A percentile compares a stretch with the other conserved stretches of the same genome.
These are phyloP conservation scores for Aspergillus latus DNA, from an alignment of 2,329 filamentous ascomycete species.

Conservation along the genomic window DNA sequence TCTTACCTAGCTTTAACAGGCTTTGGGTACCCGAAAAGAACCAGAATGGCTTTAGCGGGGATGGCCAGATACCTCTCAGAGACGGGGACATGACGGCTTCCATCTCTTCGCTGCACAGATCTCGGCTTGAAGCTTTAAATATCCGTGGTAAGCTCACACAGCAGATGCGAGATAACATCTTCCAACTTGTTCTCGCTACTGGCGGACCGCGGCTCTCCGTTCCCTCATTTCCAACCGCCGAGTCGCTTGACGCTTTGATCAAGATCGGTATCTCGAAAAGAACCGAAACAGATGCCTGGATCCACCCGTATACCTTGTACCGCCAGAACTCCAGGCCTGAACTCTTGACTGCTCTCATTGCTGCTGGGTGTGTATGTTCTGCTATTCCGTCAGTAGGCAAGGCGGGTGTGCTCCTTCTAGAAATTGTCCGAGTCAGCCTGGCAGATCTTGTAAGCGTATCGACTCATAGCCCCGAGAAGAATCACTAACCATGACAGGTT, in stretches of 20 bases:
- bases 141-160: conserved; percentile 7
- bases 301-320: conserved; percentile 10
- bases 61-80: conserved; percentile 1
- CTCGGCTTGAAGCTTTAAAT: conserved; percentile 6
- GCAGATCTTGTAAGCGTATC: conserved; percentile 1
- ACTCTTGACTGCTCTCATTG: conserved; percentile 1
- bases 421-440: conserved; percentile 8
- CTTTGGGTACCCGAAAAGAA: conserved; percentile 9
- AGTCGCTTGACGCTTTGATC: conserved; percentile 7
- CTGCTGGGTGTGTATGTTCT: conserved; percentile 9
- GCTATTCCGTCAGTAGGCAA: conserved; percentile 5
- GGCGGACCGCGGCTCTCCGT: conserved; percentile 3
- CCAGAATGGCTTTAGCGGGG: conserved; percentile 5
- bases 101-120: conserved; percentile 1
- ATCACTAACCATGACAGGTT: not conserved
- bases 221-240: conserved; percentile 10
- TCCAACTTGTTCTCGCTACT: conserved; percentile 2
- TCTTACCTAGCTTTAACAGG: not conserved
- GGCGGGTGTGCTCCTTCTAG: conserved; percentile 7
- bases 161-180: conserved; percentile 4
- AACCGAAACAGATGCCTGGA: conserved; percentile 10
- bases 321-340: conserved; percentile 1
- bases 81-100: conserved; percentile 10
- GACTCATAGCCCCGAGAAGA: not conserved
- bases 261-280: conserved; percentile 10